A percentile compares a stretch with the other conserved stretches of the same genome.
These are phyloP conservation scores for Jatropha multifida DNA, from an alignment of 441 rosid species.

Conservation along the genomic window DNA sequence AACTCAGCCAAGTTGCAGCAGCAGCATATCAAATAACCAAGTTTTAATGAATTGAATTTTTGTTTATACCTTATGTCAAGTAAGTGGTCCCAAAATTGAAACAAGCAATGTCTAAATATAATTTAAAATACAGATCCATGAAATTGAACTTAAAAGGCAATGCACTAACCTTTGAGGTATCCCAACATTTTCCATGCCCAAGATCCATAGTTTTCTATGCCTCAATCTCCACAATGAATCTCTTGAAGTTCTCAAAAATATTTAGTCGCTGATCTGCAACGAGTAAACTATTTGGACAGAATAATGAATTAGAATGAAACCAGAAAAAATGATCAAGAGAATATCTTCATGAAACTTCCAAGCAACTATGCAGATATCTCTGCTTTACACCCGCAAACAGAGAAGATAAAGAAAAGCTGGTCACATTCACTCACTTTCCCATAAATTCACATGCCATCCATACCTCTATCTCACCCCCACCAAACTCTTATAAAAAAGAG, in stretches of 20 bases:
- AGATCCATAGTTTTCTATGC: conserved; percentile 56
- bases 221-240: conserved; percentile 25
- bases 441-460: conserved; percentile 41
- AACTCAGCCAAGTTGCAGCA: conserved; percentile 12
- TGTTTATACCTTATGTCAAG: conserved; percentile 7
- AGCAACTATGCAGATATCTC: conserved; percentile 24
- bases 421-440: conserved; percentile 42
- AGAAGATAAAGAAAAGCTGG: conserved; percentile 34
- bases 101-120: conserved; percentile 1
- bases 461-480: conserved; percentile 42
- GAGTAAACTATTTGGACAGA: conserved; percentile 16
- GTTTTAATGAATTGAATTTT: conserved; percentile 1
- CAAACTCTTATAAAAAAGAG: conserved; percentile 27
- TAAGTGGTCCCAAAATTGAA: not conserved
- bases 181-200: conserved; percentile 57
- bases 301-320: conserved; percentile 19
- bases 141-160: conserved; percentile 22
- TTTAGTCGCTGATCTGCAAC: conserved; percentile 37
- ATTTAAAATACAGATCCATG: conserved; percentile 18
- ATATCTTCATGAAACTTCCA: conserved; percentile 23
- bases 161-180: conserved; percentile 62
- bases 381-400: conserved; percentile 27
- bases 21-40: conserved; percentile 2
- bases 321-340: conserved; percentile 21
- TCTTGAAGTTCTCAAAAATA: conserved; percentile 19